Base-by-base conservation (phyloP, 2,329 filamentous ascomycete species). In the Albophoma yamanashiensis region DNA sequence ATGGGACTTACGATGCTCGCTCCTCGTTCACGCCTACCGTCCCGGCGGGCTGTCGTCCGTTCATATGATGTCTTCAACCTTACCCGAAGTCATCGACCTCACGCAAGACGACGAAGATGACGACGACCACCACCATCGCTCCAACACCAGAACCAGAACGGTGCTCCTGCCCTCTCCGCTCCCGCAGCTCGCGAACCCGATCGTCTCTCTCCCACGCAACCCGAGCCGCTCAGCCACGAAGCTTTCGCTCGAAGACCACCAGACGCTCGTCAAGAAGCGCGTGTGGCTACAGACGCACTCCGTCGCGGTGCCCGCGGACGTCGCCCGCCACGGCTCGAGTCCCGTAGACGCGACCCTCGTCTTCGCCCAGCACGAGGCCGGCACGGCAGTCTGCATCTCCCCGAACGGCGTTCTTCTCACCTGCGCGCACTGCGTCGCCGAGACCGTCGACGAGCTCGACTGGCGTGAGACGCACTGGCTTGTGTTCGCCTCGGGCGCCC, bases 361-460 rank as follows among this genome's bases (percentile, higher is more conserved):
- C 31, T 82, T 82, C 62, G 76, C 76, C 0, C 77, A 79, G 61
- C 67, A 77, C 34, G 75, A 79, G 62, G 79, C 79, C 6, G 78
- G 79, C 6, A 82, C 79, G 1, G 80, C 79, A 0, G 73, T 82
- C 2, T 82, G 78, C 62, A 75, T 82, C 40, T 73, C 74, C 0
- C 63, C 72, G 0, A 59, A 66, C 3, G 79, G 80, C 5, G 69
- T 80, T 47, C 64, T 81, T 5, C 67, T 45, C n/a, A 45, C 42
- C n/a, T 45, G 42, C 82, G 58, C 42, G n/a, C 42, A 45, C n/a
- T 45, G 42, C 42, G 42, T 45, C n/a, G 42, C 42, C n/a, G 42
- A 45, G 42, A n/a, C 42, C 11, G 42, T n/a, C 42, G 42, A 45
- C n/a, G 42, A 45, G 4, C 42, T 45, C n/a, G 42, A 45, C 42